phyloP scores from a whole-genome alignment of 2,329 filamentous ascomycete genomes.

The Tolypocladium paradoxum region DNA sequence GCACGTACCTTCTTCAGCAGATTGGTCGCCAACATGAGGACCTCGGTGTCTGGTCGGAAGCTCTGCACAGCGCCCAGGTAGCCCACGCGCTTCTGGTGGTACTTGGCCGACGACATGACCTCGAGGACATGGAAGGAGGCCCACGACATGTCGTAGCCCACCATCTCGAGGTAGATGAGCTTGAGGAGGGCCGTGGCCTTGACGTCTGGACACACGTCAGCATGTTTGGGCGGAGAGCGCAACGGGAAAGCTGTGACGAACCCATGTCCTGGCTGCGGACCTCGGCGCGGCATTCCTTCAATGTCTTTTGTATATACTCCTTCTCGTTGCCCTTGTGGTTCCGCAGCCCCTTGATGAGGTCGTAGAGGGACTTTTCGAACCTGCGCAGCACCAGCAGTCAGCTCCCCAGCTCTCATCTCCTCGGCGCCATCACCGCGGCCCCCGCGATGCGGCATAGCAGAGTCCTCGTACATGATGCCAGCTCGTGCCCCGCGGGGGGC shows the following conservation, averaged over 20 bases:
- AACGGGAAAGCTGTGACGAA: conserved; percentile 28
- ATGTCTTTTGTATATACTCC: conserved; percentile 84
- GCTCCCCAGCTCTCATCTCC: neutral
- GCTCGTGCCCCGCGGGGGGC: conserved; percentile 8
- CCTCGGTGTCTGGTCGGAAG: conserved; percentile 90
- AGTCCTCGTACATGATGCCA: conserved; percentile 10
- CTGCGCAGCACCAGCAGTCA: conserved; percentile 31
- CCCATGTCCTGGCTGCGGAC: conserved; percentile 90
- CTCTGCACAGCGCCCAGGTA: conserved; percentile 94
- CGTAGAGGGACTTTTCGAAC: conserved; percentile 99
- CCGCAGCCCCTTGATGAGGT: conserved; percentile 92
- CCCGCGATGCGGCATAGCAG: neutral
- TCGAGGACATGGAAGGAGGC: conserved; percentile 96
- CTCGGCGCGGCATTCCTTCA: conserved; percentile 92
- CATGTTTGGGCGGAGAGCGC: neutral
- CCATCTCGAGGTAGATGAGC: conserved; percentile 96
- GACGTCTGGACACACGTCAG: conserved; percentile 48
- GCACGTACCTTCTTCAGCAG: conserved; percentile 72
- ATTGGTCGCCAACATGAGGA: conserved; percentile 95
- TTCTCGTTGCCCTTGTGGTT: conserved; percentile 93
- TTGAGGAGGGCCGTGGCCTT: conserved; percentile 95
- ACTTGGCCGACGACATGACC: conserved; percentile 95
- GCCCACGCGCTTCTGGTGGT: conserved; percentile 88
- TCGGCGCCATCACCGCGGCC: neutral
- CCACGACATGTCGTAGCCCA: conserved; percentile 99